These are phyloP conservation scores for Acacia acuminata DNA, from an alignment of 306 rosid species.

Conservation along the genomic window DNA sequence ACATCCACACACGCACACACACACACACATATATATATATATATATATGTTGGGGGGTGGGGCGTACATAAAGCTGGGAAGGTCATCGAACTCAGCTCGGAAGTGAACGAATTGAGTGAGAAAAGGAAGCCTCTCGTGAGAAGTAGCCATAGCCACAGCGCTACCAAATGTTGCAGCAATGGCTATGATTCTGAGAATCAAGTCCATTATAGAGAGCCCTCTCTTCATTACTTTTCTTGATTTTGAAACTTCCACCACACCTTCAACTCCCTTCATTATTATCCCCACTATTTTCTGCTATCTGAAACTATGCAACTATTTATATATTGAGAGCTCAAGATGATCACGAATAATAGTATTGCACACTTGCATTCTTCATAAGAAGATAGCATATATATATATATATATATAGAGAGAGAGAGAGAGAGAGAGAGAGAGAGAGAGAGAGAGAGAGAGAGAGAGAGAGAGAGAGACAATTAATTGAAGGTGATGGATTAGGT, in stretches of 20 bases:
- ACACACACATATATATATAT: too few species aligned
- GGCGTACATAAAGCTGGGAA: conserved; percentile 58
- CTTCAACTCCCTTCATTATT: conserved; percentile 25
- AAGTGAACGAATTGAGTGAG: conserved; percentile 41
- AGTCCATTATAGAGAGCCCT: conserved; percentile 52
- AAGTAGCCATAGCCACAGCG: conserved; percentile 46
- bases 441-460: neutral
- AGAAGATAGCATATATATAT: neutral
- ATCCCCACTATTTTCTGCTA: neutral
- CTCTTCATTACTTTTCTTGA: conserved; percentile 32
- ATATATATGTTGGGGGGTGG: too few species aligned
- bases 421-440: neutral
- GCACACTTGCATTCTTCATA: neutral
- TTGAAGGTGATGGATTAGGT: conserved; percentile 5
- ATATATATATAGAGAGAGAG: neutral
- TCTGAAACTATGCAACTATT: neutral
- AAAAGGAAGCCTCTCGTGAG: conserved; percentile 49
- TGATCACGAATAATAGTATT: neutral
- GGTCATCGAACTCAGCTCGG: conserved; percentile 51
- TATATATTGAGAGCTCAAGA: neutral
- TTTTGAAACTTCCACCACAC: conserved; percentile 32
- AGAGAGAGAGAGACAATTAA: neutral
- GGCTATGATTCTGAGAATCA: conserved; percentile 43
- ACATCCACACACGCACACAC: too few species aligned
- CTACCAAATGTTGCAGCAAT: conserved; percentile 41